Evolutionary conservation across 345 rosid species (phyloP).

Genomic region (Corchorus capsularis): DNA sequence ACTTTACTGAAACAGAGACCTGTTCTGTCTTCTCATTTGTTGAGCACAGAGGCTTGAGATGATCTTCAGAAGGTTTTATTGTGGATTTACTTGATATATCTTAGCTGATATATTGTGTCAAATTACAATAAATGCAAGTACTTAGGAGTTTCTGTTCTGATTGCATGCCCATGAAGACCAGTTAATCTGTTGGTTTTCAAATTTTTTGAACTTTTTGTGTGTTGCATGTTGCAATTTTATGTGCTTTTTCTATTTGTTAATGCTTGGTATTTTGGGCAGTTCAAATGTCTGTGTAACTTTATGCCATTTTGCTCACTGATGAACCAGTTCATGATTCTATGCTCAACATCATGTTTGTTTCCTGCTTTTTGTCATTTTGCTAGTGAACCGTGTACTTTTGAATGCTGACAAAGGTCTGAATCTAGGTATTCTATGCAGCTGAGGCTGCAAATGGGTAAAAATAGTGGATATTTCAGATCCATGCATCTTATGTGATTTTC

Average conservation of each 20-base stretch:
- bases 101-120: neutral
- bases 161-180: neutral
- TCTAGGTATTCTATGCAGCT: neutral
- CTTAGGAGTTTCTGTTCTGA: neutral
- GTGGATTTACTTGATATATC: neutral
- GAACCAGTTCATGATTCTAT: neutral
- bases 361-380: too few species aligned
- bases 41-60: neutral
- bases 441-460: constrained; percentile 1
- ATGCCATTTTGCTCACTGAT: neutral
- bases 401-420: neutral
- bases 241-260: neutral
- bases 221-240: neutral
- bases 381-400: neutral
- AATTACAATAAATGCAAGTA: neutral
- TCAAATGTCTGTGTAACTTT: neutral
- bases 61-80: constrained; percentile 7
- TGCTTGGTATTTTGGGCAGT: neutral
- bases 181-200: neutral
- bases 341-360: neutral
- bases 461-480: constrained; percentile 1
- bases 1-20: neutral
- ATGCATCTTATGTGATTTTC: neutral
- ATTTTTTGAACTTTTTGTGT: neutral
- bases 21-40: neutral